These are phyloP conservation scores for Mucor indicus DNA, from an alignment of 371 early-diverging fungal species.

Conservation along the genomic window DNA sequence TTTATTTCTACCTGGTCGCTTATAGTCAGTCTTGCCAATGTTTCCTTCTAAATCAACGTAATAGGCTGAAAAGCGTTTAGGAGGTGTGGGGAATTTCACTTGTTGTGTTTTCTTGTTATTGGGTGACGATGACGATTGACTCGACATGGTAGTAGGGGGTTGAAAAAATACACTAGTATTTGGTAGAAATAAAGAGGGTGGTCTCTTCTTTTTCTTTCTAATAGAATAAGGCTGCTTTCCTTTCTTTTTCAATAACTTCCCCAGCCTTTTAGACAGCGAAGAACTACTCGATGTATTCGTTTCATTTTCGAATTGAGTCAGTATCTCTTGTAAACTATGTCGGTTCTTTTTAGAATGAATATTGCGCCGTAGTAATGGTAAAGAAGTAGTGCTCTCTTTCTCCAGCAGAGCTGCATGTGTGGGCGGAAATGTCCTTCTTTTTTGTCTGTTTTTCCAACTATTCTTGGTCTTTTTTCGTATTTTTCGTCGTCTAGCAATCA, in stretches of 20 bases:
- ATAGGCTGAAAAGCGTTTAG: constrained; percentile 15
- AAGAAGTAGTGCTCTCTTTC: constrained; percentile 3
- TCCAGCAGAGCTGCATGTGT: neutral
- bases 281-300: neutral
- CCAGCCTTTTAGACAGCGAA: constrained; percentile 5
- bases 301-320: neutral
- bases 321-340: constrained; percentile 7
- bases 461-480: neutral
- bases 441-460: constrained; percentile 12
- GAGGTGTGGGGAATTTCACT: constrained; percentile 10
- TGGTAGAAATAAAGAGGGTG: too few species aligned
- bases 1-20: neutral
- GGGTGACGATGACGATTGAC: constrained; percentile 4
- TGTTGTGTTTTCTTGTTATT: too few species aligned
- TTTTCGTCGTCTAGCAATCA: neutral
- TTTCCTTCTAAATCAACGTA: constrained; percentile 7
- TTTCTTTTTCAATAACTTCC: constrained; percentile 11
- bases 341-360: neutral
- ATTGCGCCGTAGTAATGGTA: neutral
- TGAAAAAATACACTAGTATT: constrained; percentile 2
- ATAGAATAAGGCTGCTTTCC: constrained; percentile 7
- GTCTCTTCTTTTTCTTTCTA: neutral
- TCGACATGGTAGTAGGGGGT: constrained; percentile 16
- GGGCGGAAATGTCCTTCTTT: constrained; percentile 19
- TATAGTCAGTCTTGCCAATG: constrained; percentile 2